phyloP scores from a whole-genome alignment of 75 land plant species.

The Picea glauca region DNA sequence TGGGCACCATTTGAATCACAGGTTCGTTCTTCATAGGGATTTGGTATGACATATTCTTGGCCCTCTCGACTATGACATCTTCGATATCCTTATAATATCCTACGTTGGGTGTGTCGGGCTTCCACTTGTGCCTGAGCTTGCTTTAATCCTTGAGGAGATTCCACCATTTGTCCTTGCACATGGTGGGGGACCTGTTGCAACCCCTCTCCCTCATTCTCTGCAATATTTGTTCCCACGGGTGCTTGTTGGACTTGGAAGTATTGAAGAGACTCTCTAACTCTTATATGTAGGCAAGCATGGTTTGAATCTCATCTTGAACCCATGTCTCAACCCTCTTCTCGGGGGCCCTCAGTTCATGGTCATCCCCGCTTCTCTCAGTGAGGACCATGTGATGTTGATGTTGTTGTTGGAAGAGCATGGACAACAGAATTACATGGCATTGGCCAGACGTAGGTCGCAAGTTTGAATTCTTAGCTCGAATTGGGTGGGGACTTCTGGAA shows the following conservation, averaged over 20 bases:
- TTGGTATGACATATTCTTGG: constrained; percentile 18
- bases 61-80: constrained; percentile 38
- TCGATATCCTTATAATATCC: constrained; percentile 38
- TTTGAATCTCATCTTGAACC: constrained; percentile 46
- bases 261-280: constrained; percentile 40
- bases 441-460: no score
- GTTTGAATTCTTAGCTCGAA: no score
- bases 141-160: constrained; percentile 45
- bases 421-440: constrained; percentile 5
- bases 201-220: constrained; percentile 36
- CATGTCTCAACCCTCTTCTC: constrained; percentile 56
- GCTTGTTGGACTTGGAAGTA: constrained; percentile 45
- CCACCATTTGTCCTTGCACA: constrained; percentile 53
- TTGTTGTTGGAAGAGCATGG: constrained; percentile 3
- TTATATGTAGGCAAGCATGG: constrained; percentile 27
- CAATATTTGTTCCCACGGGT: constrained; percentile 46
- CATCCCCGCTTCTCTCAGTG: constrained; percentile 19
- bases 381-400: constrained; percentile 22
- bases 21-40: constrained; percentile 13
- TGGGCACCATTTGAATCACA: constrained; percentile 8
- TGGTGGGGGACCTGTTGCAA: constrained; percentile 42
- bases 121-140: constrained; percentile 27
- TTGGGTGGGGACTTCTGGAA: no score
- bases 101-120: constrained; percentile 14
- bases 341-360: constrained; percentile 29